Evolutionary conservation across 257 asterid genomes (phyloP), one percentile per base, ranked within the genome.

Genomic region (Fraxinus quadrangulata): DNA sequence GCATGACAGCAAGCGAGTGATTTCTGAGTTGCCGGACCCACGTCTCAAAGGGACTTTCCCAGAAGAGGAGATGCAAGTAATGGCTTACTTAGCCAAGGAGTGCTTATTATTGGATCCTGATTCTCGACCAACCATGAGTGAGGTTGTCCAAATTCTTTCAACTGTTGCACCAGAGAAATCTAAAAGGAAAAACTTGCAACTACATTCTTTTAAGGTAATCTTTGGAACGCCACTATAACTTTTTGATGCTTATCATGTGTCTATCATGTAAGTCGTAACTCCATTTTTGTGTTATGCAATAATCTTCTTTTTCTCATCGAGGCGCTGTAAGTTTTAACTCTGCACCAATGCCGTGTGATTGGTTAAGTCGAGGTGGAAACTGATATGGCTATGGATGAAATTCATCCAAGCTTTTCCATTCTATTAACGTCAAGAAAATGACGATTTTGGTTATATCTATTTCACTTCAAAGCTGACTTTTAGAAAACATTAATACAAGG

Each of bases 31-130:
- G 80, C 97, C 98, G 0, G 99, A 96, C 77, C 96, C 97, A 19
- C 83, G 81, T 54, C 77, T 96, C 56, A 80, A 87, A 74, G 97
- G 97, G 23, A 69, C 13, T 28, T 92, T 89, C 78, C 83, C 89
- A 70, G 92, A 88, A 75, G 99, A 96, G 74, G 99, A 96, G 85
- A 86, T 95, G 97, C 97, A 95, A 71, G 97, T 93, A 56, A 89
- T 95, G 96, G 96, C 97, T 79, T 95, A 91, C 84, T 85, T 95
- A 80, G 97, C 99, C 13, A 95, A 93, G 79, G 99, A 95, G 89
- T 95, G 99, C 81, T 89, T 95, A 40, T 79, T 93, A 33, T 67
- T 91, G 87, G 99, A 95, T 82, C 99, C 99, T 6, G 98, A 93
- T 77, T 88, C 93, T 78, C 93, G 98, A 79, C 99, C 99, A 51